These are phyloP conservation scores for Globisporangium paroecandrum DNA, from an alignment of 352 stramenopile species.

Conservation along the genomic window DNA sequence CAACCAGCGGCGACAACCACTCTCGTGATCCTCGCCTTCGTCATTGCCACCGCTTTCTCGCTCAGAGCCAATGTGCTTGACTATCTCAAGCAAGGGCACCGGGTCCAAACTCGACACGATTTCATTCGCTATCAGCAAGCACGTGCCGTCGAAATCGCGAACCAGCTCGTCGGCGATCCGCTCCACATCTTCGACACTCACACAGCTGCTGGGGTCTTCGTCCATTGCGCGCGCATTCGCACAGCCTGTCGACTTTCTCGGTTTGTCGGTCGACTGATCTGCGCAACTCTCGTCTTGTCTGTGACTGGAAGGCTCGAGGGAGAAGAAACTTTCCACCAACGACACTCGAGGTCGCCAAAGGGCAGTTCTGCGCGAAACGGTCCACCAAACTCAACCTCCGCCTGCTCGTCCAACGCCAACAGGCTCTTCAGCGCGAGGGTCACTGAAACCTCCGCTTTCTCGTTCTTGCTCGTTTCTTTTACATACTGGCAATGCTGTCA, in stretches of 20 bases:
- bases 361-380: slow-evolving; percentile 10
- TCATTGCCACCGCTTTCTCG: background rate
- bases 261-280: background rate
- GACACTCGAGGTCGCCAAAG: slow-evolving; percentile 8
- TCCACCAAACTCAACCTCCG: slow-evolving; percentile 7
- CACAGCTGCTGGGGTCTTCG: background rate
- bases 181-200: slow-evolving; percentile 17
- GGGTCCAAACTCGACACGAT: slow-evolving; percentile 33
- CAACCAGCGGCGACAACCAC: slow-evolving; percentile 18
- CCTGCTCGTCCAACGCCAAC: background rate
- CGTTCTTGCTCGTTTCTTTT: background rate
- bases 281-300: background rate
- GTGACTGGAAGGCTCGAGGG: slow-evolving; percentile 2
- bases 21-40: slow-evolving; percentile 5
- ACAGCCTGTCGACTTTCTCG: background rate
- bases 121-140: slow-evolving; percentile 37
- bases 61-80: slow-evolving; percentile 17
- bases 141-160: slow-evolving; percentile 52
- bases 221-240: slow-evolving; percentile 11
- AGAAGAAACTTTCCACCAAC: slow-evolving; percentile 4
- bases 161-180: slow-evolving; percentile 34
- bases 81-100: slow-evolving; percentile 26
- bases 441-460: slow-evolving; percentile 8
- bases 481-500: slow-evolving; percentile 3
- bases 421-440: slow-evolving; percentile 1